Base-by-base conservation (phyloP, 306 rosid species). In the barrel medic (Medicago truncatula) region DNA sequence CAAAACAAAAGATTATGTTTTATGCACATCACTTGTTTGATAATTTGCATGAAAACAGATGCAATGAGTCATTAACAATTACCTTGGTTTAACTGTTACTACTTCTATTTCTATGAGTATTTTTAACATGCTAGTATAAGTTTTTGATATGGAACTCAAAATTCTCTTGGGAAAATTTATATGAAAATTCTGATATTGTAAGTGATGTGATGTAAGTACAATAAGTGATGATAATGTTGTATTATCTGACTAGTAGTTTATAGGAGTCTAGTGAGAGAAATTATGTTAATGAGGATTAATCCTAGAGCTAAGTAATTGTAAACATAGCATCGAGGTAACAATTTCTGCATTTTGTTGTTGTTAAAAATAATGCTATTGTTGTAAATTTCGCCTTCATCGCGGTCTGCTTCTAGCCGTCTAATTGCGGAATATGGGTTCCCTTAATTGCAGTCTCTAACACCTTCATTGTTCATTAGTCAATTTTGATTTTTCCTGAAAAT, bases 211-310 rank as follows among this genome's bases (percentile, higher is more conserved):
- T 47, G 14, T 47, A 13, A 4, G 8, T 21, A 23, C 23, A 15
- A 20, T 57, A 5, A 10, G 36, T 20, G 14, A 57, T 57, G 62
- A 20, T 9, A 57, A 57, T 57, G 9, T 20, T 57, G 10, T 57
- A 17, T 8, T 21, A 2, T n/a, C n/a, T 25, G 17, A 25, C 36
- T 12, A 5, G 65, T 25, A 25, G 65, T 13, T 17, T 59, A 12
- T 59, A 59, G 65, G 36, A 25, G 65, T 59, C 17, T 59, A 59
- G 38, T 6, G 17, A 59, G 65, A 59, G 7, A 59, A 59, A 59
- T 21, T 59, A 39, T 25, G 40, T 25, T 11, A 11, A 59, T 16
- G 65, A 17, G 65, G 40, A 8, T 10, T 58, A 10, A 20, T 21
- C 15, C 36, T 50, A 16, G 7, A n/a, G 8, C 21, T 50, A 50